Base-by-base conservation (phyloP, 345 rosid species). In the Hibiscus syriacus region DNA sequence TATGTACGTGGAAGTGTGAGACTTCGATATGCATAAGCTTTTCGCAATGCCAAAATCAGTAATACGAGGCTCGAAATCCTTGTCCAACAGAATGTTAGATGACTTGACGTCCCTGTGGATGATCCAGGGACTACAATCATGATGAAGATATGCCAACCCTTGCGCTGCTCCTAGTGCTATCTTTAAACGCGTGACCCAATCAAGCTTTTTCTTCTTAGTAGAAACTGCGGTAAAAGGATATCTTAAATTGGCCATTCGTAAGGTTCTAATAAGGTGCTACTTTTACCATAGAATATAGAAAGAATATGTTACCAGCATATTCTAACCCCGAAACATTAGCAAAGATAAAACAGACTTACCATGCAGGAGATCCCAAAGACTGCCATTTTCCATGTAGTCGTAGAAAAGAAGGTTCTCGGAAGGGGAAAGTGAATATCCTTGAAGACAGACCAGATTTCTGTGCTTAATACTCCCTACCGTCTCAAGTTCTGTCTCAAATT, bases 1-100 rank as follows among this genome's bases (percentile, higher is more conserved):
- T 4, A 94, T 55, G 65, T 82, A 87, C 2, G 99, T 91, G 17
- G 95, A 94, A 48, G 97, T 91, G 70, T 91, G 79, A 5, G 96
- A 70, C 75, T 94, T 91, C 6, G 99, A 84, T 2, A 82, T 70
- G 71, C 97, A 91, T 26, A 94, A 70, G 74, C 82, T 84, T 83
- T 91, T 94, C 0, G 99, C 99, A 68, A 94, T 94, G 63, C 99
- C 99, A 30, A 94, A 94, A 81, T 94, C 99, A 39, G 99, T 91
- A 77, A 94, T 86, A 81, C 89, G 99, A 30, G 99, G 83, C 72
- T 94, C 99, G 0, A 82, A 82, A 72, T 91, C 97, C 60, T 83
- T 89, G 79, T 89, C 99, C 74, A 94, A 68, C 20, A 94, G 79
- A 68, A 94, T 91, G 77, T 94, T 94, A 0, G 95, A 89, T 0